Base-by-base conservation (phyloP, 257 asterid species). In the Cynanchum wilfordii region DNA sequence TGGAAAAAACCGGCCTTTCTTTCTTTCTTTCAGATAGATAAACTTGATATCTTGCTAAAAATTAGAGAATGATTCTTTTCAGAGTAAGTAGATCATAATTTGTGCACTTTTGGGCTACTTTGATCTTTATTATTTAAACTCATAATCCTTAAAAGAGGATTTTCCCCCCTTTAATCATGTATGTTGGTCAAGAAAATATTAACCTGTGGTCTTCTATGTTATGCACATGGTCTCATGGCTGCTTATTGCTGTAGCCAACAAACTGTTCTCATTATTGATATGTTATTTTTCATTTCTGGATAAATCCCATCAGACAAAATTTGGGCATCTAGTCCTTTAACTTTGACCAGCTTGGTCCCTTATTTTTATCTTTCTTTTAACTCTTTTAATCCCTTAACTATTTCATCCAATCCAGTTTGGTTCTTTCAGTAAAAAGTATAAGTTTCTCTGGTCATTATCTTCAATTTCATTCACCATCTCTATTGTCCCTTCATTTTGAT, bases 1-100 rank as follows among this genome's bases (percentile, higher is more conserved):
- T 57, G 69, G 36, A 29, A 54, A 40, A 15, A 77, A 59, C 47
- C 22, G 50, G 40, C 50, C 19, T 63, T 19, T 44, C 30, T 77
- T 51, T 45, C 68, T 45, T 59, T 45, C 68, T 45, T 59, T 63
- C 36, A 52, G 50, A 19, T 51, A 40, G 22, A 25, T 49, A 25
- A 9, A 25, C 38, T 49, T 68, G 60, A 68, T 30, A 27, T 50
- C 20, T 69, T 13, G 16, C 42, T 29, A 20, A 60, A 60, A 60
- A 60, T n/a, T 10, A 10, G 22, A 13, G 66, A 29, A 17, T 20
- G 29, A 29, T 27, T 50, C 16, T 55, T 49, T 10, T 30, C 29
- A 29, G 22, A 29, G 55, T 68, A 4, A 10, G 10, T 10, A 24
- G 27, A 6, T 50, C 9, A 69, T 45, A 50, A 17, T 50, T 68